These are phyloP conservation scores for Dryas octopetala DNA, from an alignment of 306 rosid species.

Conservation along the genomic window DNA sequence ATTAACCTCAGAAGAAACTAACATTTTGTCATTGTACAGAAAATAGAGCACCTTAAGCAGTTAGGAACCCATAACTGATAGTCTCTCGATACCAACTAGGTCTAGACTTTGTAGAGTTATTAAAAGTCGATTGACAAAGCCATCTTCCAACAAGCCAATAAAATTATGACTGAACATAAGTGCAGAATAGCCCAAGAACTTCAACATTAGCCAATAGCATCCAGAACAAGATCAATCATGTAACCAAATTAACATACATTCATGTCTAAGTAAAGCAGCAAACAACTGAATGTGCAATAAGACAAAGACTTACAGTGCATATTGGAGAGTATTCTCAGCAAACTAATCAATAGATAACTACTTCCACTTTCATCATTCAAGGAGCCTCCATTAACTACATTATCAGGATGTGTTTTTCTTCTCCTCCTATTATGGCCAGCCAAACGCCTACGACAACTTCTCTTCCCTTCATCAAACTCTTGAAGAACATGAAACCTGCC, in stretches of 20 bases:
- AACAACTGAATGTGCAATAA: conserved; percentile 11
- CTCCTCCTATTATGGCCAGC: conserved; percentile 90
- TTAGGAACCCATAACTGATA: not conserved
- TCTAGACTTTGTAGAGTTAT: not conserved
- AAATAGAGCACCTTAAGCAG: not conserved
- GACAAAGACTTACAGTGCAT: conserved; percentile 61
- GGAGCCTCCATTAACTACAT: conserved; percentile 54
- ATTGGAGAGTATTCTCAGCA: conserved; percentile 70
- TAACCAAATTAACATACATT: conserved; percentile 2
- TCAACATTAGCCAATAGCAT: not conserved
- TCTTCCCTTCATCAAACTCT: conserved; percentile 93
- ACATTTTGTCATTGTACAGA: not conserved
- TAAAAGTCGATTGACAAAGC: not conserved
- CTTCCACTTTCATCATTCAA: conserved; percentile 60
- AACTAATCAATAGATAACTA: conserved; percentile 63
- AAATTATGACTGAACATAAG: not conserved
- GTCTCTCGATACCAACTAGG: not conserved
- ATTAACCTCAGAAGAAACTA: not conserved
- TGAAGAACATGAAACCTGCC: conserved; percentile 86
- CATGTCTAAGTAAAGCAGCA: conserved; percentile 24
- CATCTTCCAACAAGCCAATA: not conserved
- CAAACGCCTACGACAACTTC: conserved; percentile 91
- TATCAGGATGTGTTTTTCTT: conserved; percentile 73
- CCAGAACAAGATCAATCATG: not conserved
- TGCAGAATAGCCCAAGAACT: not conserved